These are phyloP conservation scores for Trichomonas vaginalis DNA, from an alignment of 208 protist genomes.

Conservation along the genomic window DNA sequence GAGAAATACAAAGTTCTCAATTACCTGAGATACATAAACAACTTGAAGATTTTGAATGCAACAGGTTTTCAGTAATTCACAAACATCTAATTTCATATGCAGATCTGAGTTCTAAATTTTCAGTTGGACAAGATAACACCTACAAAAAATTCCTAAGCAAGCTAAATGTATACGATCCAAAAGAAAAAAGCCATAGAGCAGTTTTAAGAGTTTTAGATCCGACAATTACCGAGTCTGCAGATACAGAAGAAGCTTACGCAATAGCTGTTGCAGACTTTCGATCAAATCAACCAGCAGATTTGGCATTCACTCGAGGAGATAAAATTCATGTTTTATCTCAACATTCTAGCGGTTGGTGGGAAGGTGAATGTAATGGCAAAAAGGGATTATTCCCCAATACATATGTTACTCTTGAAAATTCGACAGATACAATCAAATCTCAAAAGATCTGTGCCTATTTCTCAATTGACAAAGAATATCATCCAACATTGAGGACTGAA, in stretches of 20 bases:
- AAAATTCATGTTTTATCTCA: neutral
- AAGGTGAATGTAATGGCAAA: neutral
- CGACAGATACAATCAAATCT: neutral
- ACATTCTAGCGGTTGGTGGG: neutral
- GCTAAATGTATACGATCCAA: neutral
- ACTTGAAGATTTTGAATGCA: neutral
- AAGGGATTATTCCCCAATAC: neutral
- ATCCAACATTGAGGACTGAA: neutral
- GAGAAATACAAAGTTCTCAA: too few relatives aligned
- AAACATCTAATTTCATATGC: neutral
- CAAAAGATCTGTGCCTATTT: neutral
- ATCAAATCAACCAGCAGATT: neutral
- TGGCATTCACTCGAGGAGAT: neutral
- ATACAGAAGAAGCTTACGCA: neutral
- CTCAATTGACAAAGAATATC: neutral
- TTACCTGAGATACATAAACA: neutral
- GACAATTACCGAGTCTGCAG: neutral
- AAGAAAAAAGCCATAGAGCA: neutral
- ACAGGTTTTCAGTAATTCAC: neutral
- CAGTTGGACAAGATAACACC: too few relatives aligned
- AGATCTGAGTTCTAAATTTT: neutral
- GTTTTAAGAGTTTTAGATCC: neutral
- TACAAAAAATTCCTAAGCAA: neutral
- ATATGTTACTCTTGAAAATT: neutral
- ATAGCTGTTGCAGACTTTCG: neutral